Evolutionary conservation across 2,329 filamentous ascomycete species (phyloP), one percentile per base, ranked within the genome.

Genomic region (Thielaviopsis populi): DNA sequence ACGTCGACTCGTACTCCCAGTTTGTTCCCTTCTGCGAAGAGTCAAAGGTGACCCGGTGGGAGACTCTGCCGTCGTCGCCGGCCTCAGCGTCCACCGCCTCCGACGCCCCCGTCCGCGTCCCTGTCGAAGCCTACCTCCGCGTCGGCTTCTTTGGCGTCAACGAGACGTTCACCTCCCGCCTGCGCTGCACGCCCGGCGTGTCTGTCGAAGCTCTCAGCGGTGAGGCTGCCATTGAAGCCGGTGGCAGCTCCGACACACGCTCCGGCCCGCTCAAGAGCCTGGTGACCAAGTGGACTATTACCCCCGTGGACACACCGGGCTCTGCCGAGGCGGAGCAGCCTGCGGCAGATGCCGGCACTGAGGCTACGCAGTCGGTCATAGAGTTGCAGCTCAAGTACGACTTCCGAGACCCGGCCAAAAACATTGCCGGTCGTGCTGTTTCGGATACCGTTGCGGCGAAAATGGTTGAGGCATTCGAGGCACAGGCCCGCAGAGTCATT

Each of bases 381-480:
- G 79, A 82, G 69, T 75, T 99, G 69, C 78, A 80, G 64, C 86
- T 99, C 69, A 82, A 85, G 67, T 96, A 91, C 73, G 83, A 86
- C 73, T 96, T 99, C 72, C 80, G 83, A 69, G 97, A 91, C 74
- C 89, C 91, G n/a, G 73, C 96, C 64, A 95, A 96, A 75, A 86
- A 85, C 50, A 84, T 88, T 22, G 78, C 96, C 71, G 94, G 91
- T 72, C 81, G 84, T 43, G 86, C 88, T 41, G 85, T 94, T 27
- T 89, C 90, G 68, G 87, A 89, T 40, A 90, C 89, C 75, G 84
- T 96, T 67, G 92, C 90, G 1, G 85, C 84, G 3, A 79, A 88
- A 68, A 96, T 99, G 91, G 88, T 97, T 68, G 85, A 89, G 73
- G 92, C 94, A 0, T 99, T 99, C 77, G 91, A 96, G 76, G 82